A percentile compares a stretch with the other conserved stretches of the same genome.
phyloP scores from a whole-genome alignment of 495 filamentous ascomycete genomes.

The Hypoxylon crocopeplum region DNA sequence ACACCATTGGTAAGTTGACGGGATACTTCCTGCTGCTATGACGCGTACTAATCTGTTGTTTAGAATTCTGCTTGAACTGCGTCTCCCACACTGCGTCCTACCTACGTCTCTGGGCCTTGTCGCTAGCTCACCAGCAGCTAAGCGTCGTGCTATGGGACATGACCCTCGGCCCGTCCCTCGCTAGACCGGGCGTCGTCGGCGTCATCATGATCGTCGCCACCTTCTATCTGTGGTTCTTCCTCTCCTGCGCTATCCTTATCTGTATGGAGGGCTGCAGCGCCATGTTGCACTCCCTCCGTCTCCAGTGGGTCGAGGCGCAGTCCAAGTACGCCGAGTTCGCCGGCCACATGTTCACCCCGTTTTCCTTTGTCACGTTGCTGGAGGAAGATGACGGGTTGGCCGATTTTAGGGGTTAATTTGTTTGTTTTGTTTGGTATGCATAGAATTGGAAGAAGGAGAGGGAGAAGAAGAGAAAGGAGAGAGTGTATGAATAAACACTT shows the following conservation, averaged over 20 bases:
- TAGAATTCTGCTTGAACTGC: conserved; percentile 98
- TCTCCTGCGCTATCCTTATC: conserved; percentile 78
- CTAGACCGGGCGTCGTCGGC: conserved; percentile 67
- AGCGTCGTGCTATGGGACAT: conserved; percentile 96
- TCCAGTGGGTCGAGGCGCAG: conserved; percentile 99
- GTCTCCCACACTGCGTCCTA: conserved; percentile 99
- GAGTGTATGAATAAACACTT: conserved; percentile 35
- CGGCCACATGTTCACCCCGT: conserved; percentile 88
- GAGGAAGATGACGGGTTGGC: conserved; percentile 76
- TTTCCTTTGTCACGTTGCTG: conserved; percentile 85
- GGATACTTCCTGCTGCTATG: conserved; percentile 3
- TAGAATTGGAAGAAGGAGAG: not conserved
- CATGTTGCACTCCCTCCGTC: conserved; percentile 84
- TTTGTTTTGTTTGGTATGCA: conserved; percentile 12
- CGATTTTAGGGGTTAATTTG: conserved; percentile 50
- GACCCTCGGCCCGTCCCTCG: conserved; percentile 83
- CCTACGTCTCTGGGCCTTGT: conserved; percentile 97
- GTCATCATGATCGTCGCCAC: conserved; percentile 78
- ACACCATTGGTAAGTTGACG: conserved; percentile 82
- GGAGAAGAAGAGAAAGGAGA: not conserved
- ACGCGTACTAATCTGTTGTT: conserved; percentile 2
- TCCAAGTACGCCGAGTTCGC: conserved; percentile 99
- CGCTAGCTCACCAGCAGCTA: conserved; percentile 96
- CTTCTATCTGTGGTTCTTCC: conserved; percentile 87
- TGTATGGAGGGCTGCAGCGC: conserved; percentile 60